These are phyloP conservation scores for Pythium phragmiticola DNA, from an alignment of 352 stramenopile genomes.

Conservation along the genomic window DNA sequence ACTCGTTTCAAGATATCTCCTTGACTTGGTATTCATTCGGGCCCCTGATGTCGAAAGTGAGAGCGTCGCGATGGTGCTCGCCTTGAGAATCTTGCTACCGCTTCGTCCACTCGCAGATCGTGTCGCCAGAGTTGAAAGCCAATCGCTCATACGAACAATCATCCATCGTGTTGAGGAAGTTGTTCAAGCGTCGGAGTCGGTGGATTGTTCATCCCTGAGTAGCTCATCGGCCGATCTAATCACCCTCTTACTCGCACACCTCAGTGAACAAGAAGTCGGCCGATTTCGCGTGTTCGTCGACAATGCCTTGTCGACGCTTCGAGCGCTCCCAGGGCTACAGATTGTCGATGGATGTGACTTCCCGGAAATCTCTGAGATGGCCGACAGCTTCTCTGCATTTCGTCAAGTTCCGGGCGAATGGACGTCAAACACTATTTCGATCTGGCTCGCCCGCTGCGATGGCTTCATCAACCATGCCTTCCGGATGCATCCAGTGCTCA, in stretches of 20 bases:
- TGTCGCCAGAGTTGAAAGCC: slow-evolving; percentile 20
- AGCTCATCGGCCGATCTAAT: neutral
- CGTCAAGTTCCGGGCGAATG: slow-evolving; percentile 7
- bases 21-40: slow-evolving; percentile 21
- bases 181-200: slow-evolving; percentile 10
- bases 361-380: slow-evolving; percentile 12
- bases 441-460: slow-evolving; percentile 16
- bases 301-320: slow-evolving; percentile 1
- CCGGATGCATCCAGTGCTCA: neutral
- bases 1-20: slow-evolving; percentile 12
- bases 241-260: slow-evolving; percentile 15
- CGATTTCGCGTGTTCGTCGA: slow-evolving; percentile 18
- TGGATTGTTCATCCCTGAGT: neutral
- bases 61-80: slow-evolving; percentile 6
- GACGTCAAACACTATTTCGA: neutral
- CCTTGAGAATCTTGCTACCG: slow-evolving; percentile 25
- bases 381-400: slow-evolving; percentile 3
- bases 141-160: slow-evolving; percentile 22
- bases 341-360: neutral
- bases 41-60: neutral
- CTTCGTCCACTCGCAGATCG: slow-evolving; percentile 21
- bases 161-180: slow-evolving; percentile 27
- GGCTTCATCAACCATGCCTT: slow-evolving; percentile 11
- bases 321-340: neutral
- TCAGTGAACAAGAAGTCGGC: slow-evolving; percentile 23